These are phyloP conservation scores for Fraxinus albicans DNA, from an alignment of 305 asterid species.

Conservation along the genomic window DNA sequence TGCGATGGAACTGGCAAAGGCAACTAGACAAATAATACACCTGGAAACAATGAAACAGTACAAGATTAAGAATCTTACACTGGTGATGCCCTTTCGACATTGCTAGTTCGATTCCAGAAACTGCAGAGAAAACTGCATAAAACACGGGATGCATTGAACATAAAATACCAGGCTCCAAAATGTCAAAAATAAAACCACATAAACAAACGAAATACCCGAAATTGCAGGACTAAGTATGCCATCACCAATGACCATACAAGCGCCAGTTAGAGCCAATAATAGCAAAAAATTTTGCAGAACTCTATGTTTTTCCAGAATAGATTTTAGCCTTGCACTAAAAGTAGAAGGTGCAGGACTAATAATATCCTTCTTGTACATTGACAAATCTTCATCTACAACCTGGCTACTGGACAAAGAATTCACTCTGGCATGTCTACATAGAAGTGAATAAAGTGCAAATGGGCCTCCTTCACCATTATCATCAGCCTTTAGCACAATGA, in stretches of 20 bases:
- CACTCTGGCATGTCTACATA: slow-evolving; percentile 88
- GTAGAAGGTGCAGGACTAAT: slow-evolving; percentile 45
- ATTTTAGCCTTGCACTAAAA: slow-evolving; percentile 62
- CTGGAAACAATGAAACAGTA: background rate
- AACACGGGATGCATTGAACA: slow-evolving; percentile 18
- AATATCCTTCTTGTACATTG: slow-evolving; percentile 61
- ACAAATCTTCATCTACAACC: slow-evolving; percentile 73
- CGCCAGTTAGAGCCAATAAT: slow-evolving; percentile 78
- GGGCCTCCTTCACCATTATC: slow-evolving; percentile 99
- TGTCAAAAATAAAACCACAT: background rate
- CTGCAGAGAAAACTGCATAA: slow-evolving; percentile 84
- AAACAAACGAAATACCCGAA: slow-evolving; percentile 48
- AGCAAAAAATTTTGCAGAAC: slow-evolving; percentile 73
- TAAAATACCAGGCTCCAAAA: slow-evolving; percentile 17
- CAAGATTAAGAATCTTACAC: slow-evolving; percentile 50
- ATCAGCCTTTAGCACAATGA: slow-evolving; percentile 88
- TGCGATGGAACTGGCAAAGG: background rate
- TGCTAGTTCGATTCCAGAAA: slow-evolving; percentile 84
- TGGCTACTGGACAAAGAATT: slow-evolving; percentile 81
- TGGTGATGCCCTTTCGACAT: slow-evolving; percentile 68
- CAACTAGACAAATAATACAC: background rate
- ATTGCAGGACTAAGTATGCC: slow-evolving; percentile 85
- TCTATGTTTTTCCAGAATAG: slow-evolving; percentile 63
- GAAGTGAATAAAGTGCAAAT: slow-evolving; percentile 83
- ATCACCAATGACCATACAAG: slow-evolving; percentile 98